Evolutionary conservation across 768 basidiomycete species (phyloP), one percentile per base, ranked within the genome.

Genomic region (Gautieria morchelliformis): DNA sequence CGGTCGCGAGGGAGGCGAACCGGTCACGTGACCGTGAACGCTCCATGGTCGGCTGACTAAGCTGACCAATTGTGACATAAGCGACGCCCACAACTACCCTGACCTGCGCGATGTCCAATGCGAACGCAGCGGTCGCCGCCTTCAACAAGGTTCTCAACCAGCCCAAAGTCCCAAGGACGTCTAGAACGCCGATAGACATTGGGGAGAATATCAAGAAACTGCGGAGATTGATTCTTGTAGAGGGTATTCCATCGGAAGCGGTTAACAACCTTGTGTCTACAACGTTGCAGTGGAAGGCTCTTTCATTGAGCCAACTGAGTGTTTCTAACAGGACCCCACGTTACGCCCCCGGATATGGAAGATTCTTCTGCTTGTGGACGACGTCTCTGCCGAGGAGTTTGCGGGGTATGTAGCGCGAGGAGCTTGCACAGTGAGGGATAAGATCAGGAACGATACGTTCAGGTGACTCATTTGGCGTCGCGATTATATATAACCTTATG

Each of bases 371-470:
- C 82, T 85, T 44, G 84, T 96, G 0, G 83, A 85, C 57, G 84
- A 87, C 19, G 65, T 96, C 6, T 79, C 88, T n/a, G 79, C 86
- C 3, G 82, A 87, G 51, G 81, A 75, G 1, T 93, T 87, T 66
- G 74, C 90, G 52, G 73, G 81, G 62, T 91, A 91, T 70, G 88
- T 93, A 37, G 78, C 82, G 52, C 79, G 87, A 55, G 90, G 91
- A 3, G 89, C 92, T 52, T 93, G 90, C 64, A 82, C 88, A 66
- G 89, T 93, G 53, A 76, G 87, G 63, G 87, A 91, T 71, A 94
- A 94, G 74, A 93, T 98, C 58, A 78, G 92, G 65, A 98, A 98
- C 64, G 94, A 98, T 66, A 96, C 94, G 0, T 98, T 98, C 69
- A 80, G 95, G 90, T 90, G 64, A 58, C 19, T 5, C 42, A n/a